A percentile compares a stretch with the other conserved stretches of the same genome.
Conservation (phyloP, 768 basidiomycete species). For the Phylloporus sp. region DNA sequence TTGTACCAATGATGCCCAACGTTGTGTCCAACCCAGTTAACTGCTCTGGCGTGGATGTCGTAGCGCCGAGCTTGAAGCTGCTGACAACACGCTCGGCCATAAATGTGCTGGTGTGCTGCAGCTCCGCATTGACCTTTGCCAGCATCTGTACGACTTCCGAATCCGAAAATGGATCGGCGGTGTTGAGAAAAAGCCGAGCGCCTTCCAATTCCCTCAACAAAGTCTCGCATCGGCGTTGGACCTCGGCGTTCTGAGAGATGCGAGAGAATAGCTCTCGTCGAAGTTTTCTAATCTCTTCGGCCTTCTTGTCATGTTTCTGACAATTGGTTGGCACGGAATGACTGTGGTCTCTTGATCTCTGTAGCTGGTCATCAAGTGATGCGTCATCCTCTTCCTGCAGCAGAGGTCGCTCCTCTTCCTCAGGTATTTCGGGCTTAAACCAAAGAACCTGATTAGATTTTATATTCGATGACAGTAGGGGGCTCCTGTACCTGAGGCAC, state of each 20-base stretch:
- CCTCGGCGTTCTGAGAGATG: background rate
- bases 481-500: background rate
- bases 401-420: slow-evolving; percentile 1
- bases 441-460: background rate
- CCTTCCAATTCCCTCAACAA: background rate
- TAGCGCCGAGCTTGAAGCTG: background rate
- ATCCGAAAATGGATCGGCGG: slow-evolving; percentile 2
- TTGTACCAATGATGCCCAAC: background rate
- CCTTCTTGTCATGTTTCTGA: background rate
- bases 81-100: background rate
- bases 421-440: background rate
- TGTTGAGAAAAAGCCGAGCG: background rate
- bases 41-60: background rate
- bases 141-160: background rate
- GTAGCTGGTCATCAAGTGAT: background rate
- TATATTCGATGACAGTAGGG: background rate
- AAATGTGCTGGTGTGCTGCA: background rate
- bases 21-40: background rate
- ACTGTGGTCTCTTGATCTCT: background rate
- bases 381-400: background rate
- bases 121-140: slow-evolving; percentile 1
- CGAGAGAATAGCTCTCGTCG: background rate
- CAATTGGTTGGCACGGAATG: background rate
- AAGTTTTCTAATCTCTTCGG: background rate
- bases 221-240: background rate